Base-by-base conservation (phyloP, 768 basidiomycete species). In the Pluteus cervinus region DNA sequence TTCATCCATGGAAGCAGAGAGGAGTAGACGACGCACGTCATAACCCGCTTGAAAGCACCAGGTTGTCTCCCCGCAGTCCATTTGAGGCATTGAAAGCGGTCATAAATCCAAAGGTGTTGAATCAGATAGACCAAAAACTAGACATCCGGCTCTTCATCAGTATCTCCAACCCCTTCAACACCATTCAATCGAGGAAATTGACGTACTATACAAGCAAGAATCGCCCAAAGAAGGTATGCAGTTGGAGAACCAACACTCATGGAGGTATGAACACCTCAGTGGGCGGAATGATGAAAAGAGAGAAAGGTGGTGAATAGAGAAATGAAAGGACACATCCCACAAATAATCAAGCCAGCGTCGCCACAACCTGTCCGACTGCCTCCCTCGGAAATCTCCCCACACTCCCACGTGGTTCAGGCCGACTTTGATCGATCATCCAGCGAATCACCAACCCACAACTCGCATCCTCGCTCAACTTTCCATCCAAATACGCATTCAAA, bases 11-110 rank as follows among this genome's bases (percentile, higher is more conserved):
- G 5, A 8, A 22, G 37, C 20, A 14, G 31, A 15, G 21, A 36
- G 22, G 24, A 29, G 30, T 41, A 25, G 14, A 23, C 29, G 25
- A 67, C 78, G 52, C 52, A 87, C 84, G 84, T 89, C 87, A 90
- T 90, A 52, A 90, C 71, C 35, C 88, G 72, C 61, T 84, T 88
- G 73, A 90, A 90, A 9, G 86, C 78, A 39, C 87, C 87, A 40
- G 81, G 83, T 54, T 85, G 83, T 36, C 83, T 70, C 23, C 83
- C 84, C 10, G 78, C 69, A 53, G 76, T 69, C 84, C 85, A 87
- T 57, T 65, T 71, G 31, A 87, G 58, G 57, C 86, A 87, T 44
- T 77, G 69, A 58, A 87, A 84, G 42, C 61, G 69, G 61, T 89
- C 86, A 50, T 87, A 89, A 44, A 63, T 66, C 82, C 83, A 89